Evolutionary conservation across 2,329 filamentous ascomycete genomes (phyloP).

Genomic region (Colletotrichum coccodes): DNA sequence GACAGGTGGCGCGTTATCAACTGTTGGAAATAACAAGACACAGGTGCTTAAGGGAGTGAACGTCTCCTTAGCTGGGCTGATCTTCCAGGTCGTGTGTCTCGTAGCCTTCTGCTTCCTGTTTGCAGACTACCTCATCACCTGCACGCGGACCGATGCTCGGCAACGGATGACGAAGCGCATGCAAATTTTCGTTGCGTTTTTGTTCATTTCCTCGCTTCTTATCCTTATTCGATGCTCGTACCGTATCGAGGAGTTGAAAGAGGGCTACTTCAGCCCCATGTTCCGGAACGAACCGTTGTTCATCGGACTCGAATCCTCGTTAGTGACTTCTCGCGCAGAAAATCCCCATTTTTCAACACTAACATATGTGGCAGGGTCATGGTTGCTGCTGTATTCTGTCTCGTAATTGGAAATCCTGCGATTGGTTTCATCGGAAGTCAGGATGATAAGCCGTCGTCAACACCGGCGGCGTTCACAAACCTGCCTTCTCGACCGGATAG

Average conservation of each 20-base stretch:
- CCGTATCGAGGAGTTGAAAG: conserved; percentile 66
- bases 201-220: conserved; percentile 61
- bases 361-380: conserved; percentile 4
- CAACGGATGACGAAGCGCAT: conserved; percentile 47
- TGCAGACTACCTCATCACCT: conserved; percentile 49
- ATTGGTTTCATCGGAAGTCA: neutral
- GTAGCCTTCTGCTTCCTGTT: conserved; percentile 55
- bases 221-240: conserved; percentile 68
- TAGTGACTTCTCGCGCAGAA: conserved; percentile 26
- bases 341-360: no score
- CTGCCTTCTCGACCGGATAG: neutral
- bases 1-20: conserved; percentile 57
- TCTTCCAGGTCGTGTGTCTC: conserved; percentile 62
- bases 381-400: conserved; percentile 18
- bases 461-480: neutral
- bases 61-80: conserved; percentile 60
- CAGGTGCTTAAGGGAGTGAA: conserved; percentile 51
- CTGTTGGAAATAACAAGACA: conserved; percentile 34
- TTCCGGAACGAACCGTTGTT: conserved; percentile 56
- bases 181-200: conserved; percentile 58
- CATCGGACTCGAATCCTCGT: conserved; percentile 53
- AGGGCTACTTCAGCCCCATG: conserved; percentile 62
- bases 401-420: conserved; percentile 24
- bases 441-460: neutral
- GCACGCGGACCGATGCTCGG: conserved; percentile 38